phyloP scores from a whole-genome alignment of 805 yeast genomes.

The Myxozyma geophila region DNA sequence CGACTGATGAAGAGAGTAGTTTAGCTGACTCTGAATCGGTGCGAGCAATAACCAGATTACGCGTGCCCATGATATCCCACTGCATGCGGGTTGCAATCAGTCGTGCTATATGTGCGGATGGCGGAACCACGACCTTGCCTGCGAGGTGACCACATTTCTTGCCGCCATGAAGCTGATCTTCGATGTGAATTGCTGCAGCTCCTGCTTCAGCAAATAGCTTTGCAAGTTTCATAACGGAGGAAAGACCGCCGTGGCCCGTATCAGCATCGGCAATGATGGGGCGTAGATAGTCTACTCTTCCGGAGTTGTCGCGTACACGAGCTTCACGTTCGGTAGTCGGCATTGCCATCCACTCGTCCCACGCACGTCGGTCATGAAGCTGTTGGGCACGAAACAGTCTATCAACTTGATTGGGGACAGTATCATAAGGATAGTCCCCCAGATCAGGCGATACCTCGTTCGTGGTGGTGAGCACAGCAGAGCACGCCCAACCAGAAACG shows the following conservation, averaged over 20 bases:
- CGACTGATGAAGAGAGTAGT: constrained; percentile 56
- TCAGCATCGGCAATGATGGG: constrained; percentile 72
- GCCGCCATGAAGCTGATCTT: constrained; percentile 68
- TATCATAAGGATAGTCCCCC: constrained; percentile 71
- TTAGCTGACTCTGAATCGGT: constrained; percentile 63
- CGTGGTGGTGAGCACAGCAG: constrained; percentile 60
- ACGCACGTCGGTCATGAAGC: constrained; percentile 59
- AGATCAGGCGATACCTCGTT: constrained; percentile 69
- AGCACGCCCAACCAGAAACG: constrained; percentile 67
- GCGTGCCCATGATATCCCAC: constrained; percentile 67
- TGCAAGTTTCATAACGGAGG: constrained; percentile 67
- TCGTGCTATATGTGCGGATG: constrained; percentile 59
- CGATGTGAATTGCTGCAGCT: constrained; percentile 68
- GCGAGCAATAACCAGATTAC: constrained; percentile 62
- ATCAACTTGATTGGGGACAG: constrained; percentile 70
- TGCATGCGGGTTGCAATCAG: constrained; percentile 63
- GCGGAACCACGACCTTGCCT: constrained; percentile 66
- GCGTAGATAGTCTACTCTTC: constrained; percentile 56
- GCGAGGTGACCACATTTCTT: constrained; percentile 68
- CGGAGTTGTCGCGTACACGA: constrained; percentile 38
- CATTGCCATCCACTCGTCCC: constrained; percentile 48
- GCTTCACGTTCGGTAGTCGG: constrained; percentile 39
- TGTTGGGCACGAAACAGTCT: constrained; percentile 62
- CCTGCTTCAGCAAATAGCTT: constrained; percentile 69
- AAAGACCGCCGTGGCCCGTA: constrained; percentile 67